These are phyloP conservation scores for Rhazya stricta DNA, from an alignment of 257 asterid genomes.

Conservation along the genomic window DNA sequence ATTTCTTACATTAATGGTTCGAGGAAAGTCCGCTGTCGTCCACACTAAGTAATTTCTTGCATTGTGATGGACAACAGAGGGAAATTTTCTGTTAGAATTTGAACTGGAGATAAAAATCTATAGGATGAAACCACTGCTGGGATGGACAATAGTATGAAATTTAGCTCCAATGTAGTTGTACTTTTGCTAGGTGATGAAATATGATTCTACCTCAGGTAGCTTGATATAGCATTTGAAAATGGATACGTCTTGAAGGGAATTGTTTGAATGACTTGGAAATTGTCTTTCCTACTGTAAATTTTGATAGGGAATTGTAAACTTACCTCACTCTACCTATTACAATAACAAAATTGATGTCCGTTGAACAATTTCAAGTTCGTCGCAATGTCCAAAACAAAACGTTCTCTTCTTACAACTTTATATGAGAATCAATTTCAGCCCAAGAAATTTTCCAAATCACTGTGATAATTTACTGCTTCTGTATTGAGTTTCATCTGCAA, in stretches of 20 bases:
- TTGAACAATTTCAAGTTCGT: too few relatives aligned
- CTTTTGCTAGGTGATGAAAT: background rate
- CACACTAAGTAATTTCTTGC: too few relatives aligned
- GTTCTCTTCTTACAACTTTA: too few relatives aligned
- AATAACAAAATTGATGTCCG: background rate
- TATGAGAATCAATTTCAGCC: too few relatives aligned
- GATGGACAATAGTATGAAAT: background rate
- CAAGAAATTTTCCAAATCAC: too few relatives aligned
- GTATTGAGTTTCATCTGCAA: too few relatives aligned
- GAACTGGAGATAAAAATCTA: background rate
- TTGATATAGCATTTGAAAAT: background rate
- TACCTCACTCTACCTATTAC: background rate
- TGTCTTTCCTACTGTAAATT: background rate
- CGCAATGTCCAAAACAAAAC: too few relatives aligned
- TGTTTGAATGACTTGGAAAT: background rate
- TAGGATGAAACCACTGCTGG: background rate
- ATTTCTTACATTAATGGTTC: background rate
- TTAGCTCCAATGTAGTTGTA: background rate
- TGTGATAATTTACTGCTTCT: too few relatives aligned
- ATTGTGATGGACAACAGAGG: too few relatives aligned
- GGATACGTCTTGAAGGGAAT: background rate
- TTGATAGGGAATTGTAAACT: background rate
- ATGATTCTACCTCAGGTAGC: background rate
- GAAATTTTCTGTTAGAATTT: background rate
- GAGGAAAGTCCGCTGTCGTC: too few relatives aligned